Evolutionary conservation across 75 land plant genomes (phyloP), one percentile per base, ranked within the genome.

Genomic region (Chamaecyparis obtusa): DNA sequence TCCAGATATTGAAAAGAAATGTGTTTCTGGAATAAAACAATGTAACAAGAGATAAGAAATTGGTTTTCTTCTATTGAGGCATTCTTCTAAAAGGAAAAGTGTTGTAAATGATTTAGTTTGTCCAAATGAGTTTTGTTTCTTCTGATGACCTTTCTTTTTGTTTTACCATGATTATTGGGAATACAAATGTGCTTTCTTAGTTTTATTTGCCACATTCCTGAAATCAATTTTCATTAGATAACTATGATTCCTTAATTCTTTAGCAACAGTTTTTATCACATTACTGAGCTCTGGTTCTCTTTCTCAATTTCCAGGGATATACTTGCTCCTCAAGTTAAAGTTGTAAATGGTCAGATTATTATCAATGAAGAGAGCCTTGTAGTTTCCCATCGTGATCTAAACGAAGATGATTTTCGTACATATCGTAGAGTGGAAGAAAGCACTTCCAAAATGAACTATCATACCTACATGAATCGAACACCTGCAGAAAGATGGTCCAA

Each of bases 371-470:
- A 90, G 81, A 90, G 91, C 69, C 64, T 90, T 83, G 85, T 81
- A 55, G 85, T 90, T 30, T 85, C 64, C 60, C 85, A 91, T 57
- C 86, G 83, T 80, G 83, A 80, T 36, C 48, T 84, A 36, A 89
- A 82, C 27, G 44, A 35, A 57, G 88, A 82, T 83, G 86, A 90
- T 76, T 79, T 90, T 86, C 91, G 56, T 15, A 35, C 88, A 19
- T 90, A 89, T 64, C 86, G 86, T 19, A 86, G 91, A 57, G 91
- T 90, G 33, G 91, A 90, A 88, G 91, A 92, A 80, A 90, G 87
- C 8, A 71, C 60, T 83, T 86, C 93, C 9, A 90, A 90, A 86
- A 92, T 96, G 48, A 97, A 97, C 69, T 96, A 96, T 84, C 96
- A 97, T 49, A 83, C 95, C 30, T 96, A 86, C 46, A 93, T 94